phyloP scores from a whole-genome alignment of 352 stramenopile species.

The Blastocystis sp. region DNA sequence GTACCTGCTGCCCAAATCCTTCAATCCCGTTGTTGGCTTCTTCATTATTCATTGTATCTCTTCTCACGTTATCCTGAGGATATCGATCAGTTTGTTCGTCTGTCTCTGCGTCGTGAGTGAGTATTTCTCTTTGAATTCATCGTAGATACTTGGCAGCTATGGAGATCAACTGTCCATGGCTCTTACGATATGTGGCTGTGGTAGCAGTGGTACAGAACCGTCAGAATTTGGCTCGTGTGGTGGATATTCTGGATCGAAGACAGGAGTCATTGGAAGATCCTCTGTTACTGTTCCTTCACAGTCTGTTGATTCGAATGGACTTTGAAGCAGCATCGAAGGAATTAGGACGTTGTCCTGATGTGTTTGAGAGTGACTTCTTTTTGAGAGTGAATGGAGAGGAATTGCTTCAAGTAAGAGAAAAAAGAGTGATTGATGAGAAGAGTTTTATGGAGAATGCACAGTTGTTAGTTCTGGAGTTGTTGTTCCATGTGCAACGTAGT shows the following conservation, averaged over 20 bases:
- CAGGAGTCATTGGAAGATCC: neutral
- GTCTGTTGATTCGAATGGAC: neutral
- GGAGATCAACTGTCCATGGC: neutral
- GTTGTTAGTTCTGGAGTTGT: neutral
- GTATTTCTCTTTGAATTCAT: neutral
- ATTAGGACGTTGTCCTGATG: neutral
- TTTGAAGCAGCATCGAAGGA: neutral
- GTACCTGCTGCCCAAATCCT: neutral
- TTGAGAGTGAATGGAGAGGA: neutral
- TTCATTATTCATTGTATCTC: neutral
- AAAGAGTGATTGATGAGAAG: neutral
- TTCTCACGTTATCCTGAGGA: neutral
- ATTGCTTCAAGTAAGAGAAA: neutral
- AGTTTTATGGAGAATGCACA: neutral
- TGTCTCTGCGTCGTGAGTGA: neutral
- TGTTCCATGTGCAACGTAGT: neutral
- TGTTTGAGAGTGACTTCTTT: conserved; percentile 17
- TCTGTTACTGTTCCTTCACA: neutral
- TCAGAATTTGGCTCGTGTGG: neutral
- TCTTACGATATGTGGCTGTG: neutral
- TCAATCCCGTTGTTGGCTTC: neutral
- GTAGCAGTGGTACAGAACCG: neutral
- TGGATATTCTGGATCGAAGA: neutral
- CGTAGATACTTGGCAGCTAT: neutral
- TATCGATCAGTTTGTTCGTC: neutral